A percentile compares a stretch with the other conserved stretches of the same genome.
Conservation (phyloP, 1,284 basidiomycete genomes). For the Termitomyces sp. region DNA sequence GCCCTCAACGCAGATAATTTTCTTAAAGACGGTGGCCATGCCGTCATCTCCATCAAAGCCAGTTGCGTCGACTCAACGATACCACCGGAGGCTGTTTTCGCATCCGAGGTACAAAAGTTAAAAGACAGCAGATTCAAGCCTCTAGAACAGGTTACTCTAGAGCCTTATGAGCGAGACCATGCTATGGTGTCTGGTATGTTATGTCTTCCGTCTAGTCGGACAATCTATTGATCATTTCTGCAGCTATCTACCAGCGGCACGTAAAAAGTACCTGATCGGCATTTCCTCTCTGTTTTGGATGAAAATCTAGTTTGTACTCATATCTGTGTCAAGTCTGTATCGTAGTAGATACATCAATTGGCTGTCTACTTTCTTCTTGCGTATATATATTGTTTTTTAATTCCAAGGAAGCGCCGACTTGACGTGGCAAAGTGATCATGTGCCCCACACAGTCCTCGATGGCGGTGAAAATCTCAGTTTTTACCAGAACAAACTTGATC, state of each 20-base stretch:
- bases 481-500: constrained; percentile 1
- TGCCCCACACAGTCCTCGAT: constrained; percentile 12
- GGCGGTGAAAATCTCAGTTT: constrained; percentile 1
- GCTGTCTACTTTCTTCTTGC: constrained; percentile 9
- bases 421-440: constrained; percentile 25
- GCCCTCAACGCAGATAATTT: constrained; percentile 93
- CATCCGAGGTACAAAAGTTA: constrained; percentile 83
- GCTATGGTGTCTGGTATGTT: constrained; percentile 71
- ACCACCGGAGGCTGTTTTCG: constrained; percentile 87
- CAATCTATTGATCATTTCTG: constrained; percentile 1
- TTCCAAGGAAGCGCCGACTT: constrained; percentile 11
- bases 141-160: constrained; percentile 88
- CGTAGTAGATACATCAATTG: constrained; percentile 17
- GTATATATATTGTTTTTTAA: constrained; percentile 16
- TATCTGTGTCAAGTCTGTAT: constrained; percentile 9
- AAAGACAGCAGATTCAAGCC: constrained; percentile 85
- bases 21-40: constrained; percentile 91
- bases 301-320: constrained; percentile 15
- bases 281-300: constrained; percentile 13
- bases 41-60: constrained; percentile 98
- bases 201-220: neutral
- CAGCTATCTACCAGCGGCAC: constrained; percentile 54
- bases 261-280: constrained; percentile 24
- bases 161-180: constrained; percentile 80
- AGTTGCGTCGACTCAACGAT: constrained; percentile 98